Evolutionary conservation across 192 early-diverging fungal species (phyloP), one percentile per base, ranked within the genome.

Genomic region (Dimargaris xerosporica): DNA sequence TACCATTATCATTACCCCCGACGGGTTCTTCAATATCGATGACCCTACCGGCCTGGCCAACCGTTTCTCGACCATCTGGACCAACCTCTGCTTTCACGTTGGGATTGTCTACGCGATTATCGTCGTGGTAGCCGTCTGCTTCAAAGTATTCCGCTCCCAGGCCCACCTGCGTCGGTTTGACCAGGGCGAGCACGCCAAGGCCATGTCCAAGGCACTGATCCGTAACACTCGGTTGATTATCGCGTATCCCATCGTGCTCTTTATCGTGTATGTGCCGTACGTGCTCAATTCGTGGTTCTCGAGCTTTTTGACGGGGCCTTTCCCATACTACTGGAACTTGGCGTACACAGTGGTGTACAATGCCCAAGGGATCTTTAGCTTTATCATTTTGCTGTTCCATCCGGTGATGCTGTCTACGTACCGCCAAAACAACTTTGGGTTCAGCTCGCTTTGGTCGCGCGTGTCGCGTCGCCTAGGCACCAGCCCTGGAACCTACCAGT

Each of bases 391-490:
- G 54, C 28, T 56, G 7, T 56, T 56, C 28, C 54, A 56, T 17
- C 54, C 54, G 2, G 54, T 56, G 23, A 56, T 56, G 54, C 34
- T 56, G 54, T 26, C 54, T 7, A 56, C 54, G 28, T 56, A 56
- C 28, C 54, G 54, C 28, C 54, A 30, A 5, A 56, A 34, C 16
- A 56, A 56, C 28, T 29, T 56, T 17, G 54, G 28, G 9, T 34
- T 56, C 16, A 56, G 28, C 34, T 56, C 54, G 16, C 16, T 56
- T 1, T 56, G 54, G 54, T 56, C 54, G 7, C 54, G 28, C 26
- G 15, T 56, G 1, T 56, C 54, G 7, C 54, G 54, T 30, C 28
- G 54, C 3, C 28, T 26, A 1, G 29, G 28, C 6, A 30, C 34
- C 34, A 39, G 34, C 46, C 17, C 46, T 21, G 46, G 46, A 6